Evolutionary conservation across 306 rosid genomes (phyloP), one percentile per base, ranked within the genome.

Genomic region (Vicia faba): DNA sequence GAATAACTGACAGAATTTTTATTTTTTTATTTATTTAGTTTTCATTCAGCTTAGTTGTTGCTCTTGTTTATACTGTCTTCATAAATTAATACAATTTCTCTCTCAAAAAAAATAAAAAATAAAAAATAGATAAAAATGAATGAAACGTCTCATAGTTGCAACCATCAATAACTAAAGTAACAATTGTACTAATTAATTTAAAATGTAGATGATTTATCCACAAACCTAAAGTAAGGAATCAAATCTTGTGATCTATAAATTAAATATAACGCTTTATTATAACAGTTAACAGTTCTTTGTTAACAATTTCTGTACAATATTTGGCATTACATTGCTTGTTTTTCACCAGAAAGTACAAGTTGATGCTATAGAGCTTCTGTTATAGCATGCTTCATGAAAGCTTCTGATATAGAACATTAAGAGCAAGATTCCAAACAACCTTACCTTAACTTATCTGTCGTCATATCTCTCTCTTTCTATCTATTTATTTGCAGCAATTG

Each of bases 401-500:
- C 29, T 57, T 56, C 20, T 12, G 5, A 20, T 3, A 29, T 26
- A 56, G 2, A 38, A 56, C 61, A 14, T 28, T 28, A 25, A 13
- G 62, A 11, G 19, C 10, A 5, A 7, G 0, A 29, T 29, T 29
- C 1, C 39, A 56, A 1, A 29, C 62, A 26, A 26, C 39, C 13
- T 56, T 28, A 14, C 4, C 0, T 5, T 25, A 3, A 3, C 26
- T 4, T 15, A 0, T 12, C 54, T 50, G 3, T 26, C 9, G 18
- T 55, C 36, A 9, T 12, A 13, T 55, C 14, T 60, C 4, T 36
- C 14, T 1, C 28, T 60, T 38, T 60, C 29, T 11, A 36, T 60
- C 12, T 16, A 9, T 61, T 61, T 14, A 38, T 77, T 55, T 15
- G 66, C 45, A 51, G 68, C 68, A 28, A 69, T n/a, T 13, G 80